These are phyloP conservation scores for Nemania sp. DNA, from an alignment of 2,329 filamentous ascomycete species.

Conservation along the genomic window DNA sequence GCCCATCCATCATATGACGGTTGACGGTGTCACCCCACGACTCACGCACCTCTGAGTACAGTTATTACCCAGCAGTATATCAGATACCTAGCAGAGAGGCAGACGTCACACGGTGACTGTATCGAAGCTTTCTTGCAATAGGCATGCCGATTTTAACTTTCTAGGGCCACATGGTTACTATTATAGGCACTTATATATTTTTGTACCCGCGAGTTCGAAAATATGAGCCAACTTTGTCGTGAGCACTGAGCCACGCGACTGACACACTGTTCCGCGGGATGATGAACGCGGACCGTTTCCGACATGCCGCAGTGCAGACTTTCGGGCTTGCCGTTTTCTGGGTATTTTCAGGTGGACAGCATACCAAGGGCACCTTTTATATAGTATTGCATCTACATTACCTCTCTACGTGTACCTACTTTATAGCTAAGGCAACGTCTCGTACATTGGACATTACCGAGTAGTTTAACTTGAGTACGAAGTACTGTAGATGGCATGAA, in stretches of 20 bases:
- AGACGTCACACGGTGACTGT: neutral
- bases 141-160: neutral
- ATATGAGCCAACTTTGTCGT: neutral
- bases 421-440: too few species aligned
- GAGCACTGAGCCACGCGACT: neutral
- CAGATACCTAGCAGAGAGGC: too few species aligned
- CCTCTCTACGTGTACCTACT: too few species aligned
- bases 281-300: neutral
- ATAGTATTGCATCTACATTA: too few species aligned
- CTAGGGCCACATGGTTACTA: too few species aligned
- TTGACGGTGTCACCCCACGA: slow-evolving; percentile 7
- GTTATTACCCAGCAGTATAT: too few species aligned
- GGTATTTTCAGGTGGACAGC: too few species aligned
- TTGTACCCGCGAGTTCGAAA: slow-evolving; percentile 1
- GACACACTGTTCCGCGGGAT: neutral
- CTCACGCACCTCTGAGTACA: neutral
- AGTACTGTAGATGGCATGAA: too few species aligned
- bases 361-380: too few species aligned
- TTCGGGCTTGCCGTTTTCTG: too few species aligned
- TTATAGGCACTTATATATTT: neutral
- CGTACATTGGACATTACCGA: too few species aligned
- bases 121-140: neutral
- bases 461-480: too few species aligned
- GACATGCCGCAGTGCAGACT: neutral
- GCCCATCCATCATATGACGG: neutral